Evolutionary conservation across 192 early-diverging fungal genomes (phyloP), one percentile per base, ranked within the genome.

Genomic region (Polychytrium aggregatum): DNA sequence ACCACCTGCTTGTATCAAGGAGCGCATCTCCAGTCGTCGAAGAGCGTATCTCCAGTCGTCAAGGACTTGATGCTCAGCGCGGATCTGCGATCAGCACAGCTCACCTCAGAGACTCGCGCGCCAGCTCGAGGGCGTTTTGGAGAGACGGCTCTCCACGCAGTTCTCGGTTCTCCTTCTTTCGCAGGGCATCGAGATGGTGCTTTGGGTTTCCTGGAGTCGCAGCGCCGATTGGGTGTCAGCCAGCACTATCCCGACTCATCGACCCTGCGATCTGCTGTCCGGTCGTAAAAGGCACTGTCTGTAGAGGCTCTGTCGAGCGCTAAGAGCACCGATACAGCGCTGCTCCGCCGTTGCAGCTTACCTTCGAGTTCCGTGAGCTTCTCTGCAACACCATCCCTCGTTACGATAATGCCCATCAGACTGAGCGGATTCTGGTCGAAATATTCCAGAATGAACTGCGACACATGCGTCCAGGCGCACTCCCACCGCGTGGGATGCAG

Each of bases 361-460:
- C 90, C 86, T 39, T 79, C 75, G 46, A 95, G 53, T n/a, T 94
- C 92, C 5, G 86, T 82, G 44, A 89, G 31, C 58, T 79, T 81
- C 58, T 94, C 87, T 0, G 88, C 89, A 44, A 89, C 56, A 28
- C 86, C 87, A 58, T 96, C 87, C 41, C 82, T 72, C 3, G 85
- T 93, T 1, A 79, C 71, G 11, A 96, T 73, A 2, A 98, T 58
- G 11, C 86, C 81, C 24, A 96, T 67, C 63, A 88, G 87, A 8
- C 84, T 83, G 21, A 98, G 82, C 0, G 94, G 92, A 57, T 98
- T 98, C 57, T 93, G 90, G 67, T 93, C 88, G 59, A 93, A 88
- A 57, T 80, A 98, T 56, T 96, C 92, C n/a, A 55, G 52, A 2
- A 93, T 63, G 53, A 89, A 98, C 34, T 74, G 64, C 41, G 81